A percentile compares a stretch with the other conserved stretches of the same genome.
These are phyloP conservation scores for Dipodascus albidus DNA, from an alignment of 805 yeast genomes.

Conservation along the genomic window DNA sequence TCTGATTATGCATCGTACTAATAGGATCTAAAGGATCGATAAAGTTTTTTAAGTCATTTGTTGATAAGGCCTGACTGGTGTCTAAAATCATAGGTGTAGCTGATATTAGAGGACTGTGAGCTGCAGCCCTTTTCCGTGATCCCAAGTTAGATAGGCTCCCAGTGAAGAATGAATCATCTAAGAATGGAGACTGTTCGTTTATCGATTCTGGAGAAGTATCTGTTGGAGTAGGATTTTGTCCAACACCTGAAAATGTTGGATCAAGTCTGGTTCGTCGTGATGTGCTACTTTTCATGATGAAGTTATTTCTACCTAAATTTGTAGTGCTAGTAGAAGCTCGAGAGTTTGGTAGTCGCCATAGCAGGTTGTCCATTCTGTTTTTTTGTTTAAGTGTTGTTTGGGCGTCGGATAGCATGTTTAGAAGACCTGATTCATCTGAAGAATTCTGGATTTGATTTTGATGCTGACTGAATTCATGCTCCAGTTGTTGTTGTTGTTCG, in stretches of 20 bases:
- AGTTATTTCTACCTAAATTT: conserved; percentile 1
- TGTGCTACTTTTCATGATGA: not conserved
- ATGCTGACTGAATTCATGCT: not conserved
- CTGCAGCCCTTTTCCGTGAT: conserved; percentile 1
- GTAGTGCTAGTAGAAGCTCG: not conserved
- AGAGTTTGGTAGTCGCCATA: conserved; percentile 10
- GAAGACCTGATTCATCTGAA: not conserved
- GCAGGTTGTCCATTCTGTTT: conserved; percentile 13
- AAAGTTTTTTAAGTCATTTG: not conserved
- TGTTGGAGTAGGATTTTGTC: conserved; percentile 9
- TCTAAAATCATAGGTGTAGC: not conserved
- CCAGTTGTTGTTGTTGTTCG: not conserved
- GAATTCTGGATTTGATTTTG: not conserved
- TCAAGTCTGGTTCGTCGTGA: not conserved
- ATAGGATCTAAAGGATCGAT: not conserved
- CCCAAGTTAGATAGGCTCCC: not conserved
- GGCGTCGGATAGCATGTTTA: conserved; percentile 14
- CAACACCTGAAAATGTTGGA: conserved; percentile 4
- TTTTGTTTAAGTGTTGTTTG: conserved; percentile 11
- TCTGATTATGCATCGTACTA: not conserved
- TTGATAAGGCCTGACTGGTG: not conserved
- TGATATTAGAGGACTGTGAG: not conserved
- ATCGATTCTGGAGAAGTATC: conserved; percentile 13
- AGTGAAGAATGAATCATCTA: not conserved
- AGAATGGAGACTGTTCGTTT: conserved; percentile 5